These are phyloP conservation scores for Eucalyptus globulus DNA, from an alignment of 345 rosid species.

Conservation along the genomic window DNA sequence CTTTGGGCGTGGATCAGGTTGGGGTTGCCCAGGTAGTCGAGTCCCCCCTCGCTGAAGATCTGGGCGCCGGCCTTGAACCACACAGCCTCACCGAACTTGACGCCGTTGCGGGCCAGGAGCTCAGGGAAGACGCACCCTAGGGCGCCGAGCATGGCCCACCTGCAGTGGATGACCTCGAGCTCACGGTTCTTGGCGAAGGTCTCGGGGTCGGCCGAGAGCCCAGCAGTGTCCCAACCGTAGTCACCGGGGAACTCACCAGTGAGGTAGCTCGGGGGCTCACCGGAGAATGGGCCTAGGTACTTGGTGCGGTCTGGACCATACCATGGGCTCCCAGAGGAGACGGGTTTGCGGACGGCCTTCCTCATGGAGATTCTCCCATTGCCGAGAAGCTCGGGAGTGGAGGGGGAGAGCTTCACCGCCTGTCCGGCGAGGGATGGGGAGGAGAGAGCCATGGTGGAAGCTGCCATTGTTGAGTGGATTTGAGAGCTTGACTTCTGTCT, in stretches of 20 bases:
- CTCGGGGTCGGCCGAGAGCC: conserved; percentile 2
- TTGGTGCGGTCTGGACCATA: background rate
- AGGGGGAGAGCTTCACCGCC: conserved; percentile 32
- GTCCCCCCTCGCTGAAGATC: conserved; percentile 2
- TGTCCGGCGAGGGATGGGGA: conserved; percentile 37
- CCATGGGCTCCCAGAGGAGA: conserved; percentile 7
- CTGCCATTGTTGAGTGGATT: conserved; percentile 13
- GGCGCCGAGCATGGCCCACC: conserved; percentile 14
- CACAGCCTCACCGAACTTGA: conserved; percentile 1
- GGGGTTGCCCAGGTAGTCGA: conserved; percentile 8
- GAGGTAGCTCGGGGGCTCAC: conserved; percentile 1
- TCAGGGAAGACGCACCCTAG: conserved; percentile 1
- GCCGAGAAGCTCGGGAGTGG: conserved; percentile 11
- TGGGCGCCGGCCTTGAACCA: conserved; percentile 3
- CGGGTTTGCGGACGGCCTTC: conserved; percentile 2
- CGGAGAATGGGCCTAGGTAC: conserved; percentile 6
- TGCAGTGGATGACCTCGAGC: conserved; percentile 4
- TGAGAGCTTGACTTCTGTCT: background rate
- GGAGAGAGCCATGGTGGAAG: conserved; percentile 46
- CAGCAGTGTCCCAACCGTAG: conserved; percentile 6
- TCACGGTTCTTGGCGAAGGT: conserved; percentile 5
- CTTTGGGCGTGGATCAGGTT: conserved; percentile 12
- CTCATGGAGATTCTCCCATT: conserved; percentile 39
- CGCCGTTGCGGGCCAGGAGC: conserved; percentile 1
- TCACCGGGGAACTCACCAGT: conserved; percentile 5